phyloP scores from a whole-genome alignment of 331 rosid species.

The Ulmus americana region DNA sequence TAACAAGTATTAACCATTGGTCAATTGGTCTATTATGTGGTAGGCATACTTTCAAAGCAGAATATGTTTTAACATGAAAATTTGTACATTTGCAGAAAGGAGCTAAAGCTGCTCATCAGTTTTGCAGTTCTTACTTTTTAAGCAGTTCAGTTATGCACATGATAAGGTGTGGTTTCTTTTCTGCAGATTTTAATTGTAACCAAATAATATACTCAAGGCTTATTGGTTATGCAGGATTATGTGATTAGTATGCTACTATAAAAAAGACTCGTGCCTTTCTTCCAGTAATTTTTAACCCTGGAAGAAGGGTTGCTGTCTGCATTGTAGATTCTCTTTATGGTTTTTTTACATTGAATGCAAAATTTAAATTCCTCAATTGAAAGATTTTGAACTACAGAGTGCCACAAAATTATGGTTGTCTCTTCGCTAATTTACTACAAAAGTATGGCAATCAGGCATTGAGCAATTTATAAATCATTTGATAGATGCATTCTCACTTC shows the following conservation, averaged over 20 bases:
- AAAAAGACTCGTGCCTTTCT: too few relatives aligned
- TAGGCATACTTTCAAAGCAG: conserved; percentile 8
- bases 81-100: conserved; percentile 60
- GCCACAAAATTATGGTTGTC: too few relatives aligned
- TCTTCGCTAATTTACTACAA: too few relatives aligned
- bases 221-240: neutral
- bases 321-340: too few relatives aligned
- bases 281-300: too few relatives aligned
- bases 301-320: too few relatives aligned
- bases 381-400: too few relatives aligned
- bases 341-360: too few relatives aligned
- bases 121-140: conserved; percentile 70
- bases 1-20: conserved; percentile 2
- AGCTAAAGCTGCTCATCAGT: conserved; percentile 65
- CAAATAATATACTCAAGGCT: neutral
- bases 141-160: conserved; percentile 82
- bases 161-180: conserved; percentile 58
- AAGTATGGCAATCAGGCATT: too few relatives aligned
- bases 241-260: neutral
- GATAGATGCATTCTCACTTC: too few relatives aligned
- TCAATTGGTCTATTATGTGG: conserved; percentile 2
- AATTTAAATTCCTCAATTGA: too few relatives aligned
- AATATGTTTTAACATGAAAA: conserved; percentile 17
- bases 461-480: too few relatives aligned
- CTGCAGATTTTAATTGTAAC: conserved; percentile 5